Base-by-base conservation (phyloP, 1,139 yeast species). In the Debaryomycetaceae sp. region DNA sequence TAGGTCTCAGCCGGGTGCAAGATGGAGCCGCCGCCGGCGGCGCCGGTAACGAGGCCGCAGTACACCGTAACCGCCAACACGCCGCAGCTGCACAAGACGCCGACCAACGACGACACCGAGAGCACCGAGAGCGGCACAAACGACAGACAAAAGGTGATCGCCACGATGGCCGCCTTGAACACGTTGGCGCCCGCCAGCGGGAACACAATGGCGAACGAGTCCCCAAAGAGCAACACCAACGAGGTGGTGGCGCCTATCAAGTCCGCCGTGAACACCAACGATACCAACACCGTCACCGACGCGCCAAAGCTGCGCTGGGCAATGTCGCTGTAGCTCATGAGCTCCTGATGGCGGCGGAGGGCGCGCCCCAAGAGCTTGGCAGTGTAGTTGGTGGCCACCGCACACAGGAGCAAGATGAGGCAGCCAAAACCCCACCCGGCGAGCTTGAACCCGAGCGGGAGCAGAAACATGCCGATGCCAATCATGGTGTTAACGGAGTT, bases 401-500 rank as follows among this genome's bases (percentile, higher is more conserved):
- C 88, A 38, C 86, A 74, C 0, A 65, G 35, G 1, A 69, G 37
- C 28, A 88, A 51, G 23, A 81, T 49, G 0, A 68, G 34, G 0
- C 74, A 39, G 1, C 96, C 96, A 14, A 75, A 38, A 3, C 82
- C 50, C 88, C 95, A 82, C 1, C 97, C 97, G 0, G 95, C 71
- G 33, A 83, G 68, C 40, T 69, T 74, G 40, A 89, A 61, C 0
- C 91, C 97, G 44, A 82, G 67, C 0, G 96, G 95, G 29, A 89
- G 63, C 1, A 96, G 81, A 22, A 89, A 65, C 47, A 89, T 69
- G 3, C 95, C 96, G 28, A 89, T 76, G 0, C 96, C 97, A 46
- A 88, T 77, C 26, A 88, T 61, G 0, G 88, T 83, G 51, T 89
- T 89, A 34, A 88, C 79, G 3, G 94, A 78, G 51, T 89, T 89